Conservation (phyloP, 2,329 filamentous ascomycete genomes). For the Elsinoe perseae region DNA sequence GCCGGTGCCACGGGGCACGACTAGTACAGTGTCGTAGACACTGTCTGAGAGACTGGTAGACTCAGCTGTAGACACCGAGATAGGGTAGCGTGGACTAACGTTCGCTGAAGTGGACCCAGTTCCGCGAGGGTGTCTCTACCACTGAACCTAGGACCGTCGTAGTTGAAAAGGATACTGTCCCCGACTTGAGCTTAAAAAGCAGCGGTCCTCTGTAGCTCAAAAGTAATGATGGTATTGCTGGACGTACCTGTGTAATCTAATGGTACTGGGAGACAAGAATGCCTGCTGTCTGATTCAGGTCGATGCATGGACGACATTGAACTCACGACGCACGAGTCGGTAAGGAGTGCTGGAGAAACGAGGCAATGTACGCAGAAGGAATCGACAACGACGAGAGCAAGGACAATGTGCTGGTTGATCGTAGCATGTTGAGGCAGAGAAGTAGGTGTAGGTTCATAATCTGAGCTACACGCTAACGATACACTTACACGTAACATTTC, state of each 20-base stretch:
- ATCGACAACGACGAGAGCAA: background rate
- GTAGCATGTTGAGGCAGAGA: too few species aligned
- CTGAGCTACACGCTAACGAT: too few species aligned
- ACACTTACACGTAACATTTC: too few species aligned
- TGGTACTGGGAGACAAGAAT: background rate
- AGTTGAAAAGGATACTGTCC: slow-evolving; percentile 24
- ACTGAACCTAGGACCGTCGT: slow-evolving; percentile 23
- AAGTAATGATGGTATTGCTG: slow-evolving; percentile 15
- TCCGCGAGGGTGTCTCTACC: slow-evolving; percentile 16
- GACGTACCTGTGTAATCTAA: slow-evolving; percentile 18
- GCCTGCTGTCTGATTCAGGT: background rate
- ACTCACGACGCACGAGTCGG: background rate
- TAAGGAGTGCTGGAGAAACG: background rate
- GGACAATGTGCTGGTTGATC: too few species aligned
- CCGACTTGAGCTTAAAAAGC: slow-evolving; percentile 19
- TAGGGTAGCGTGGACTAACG: slow-evolving; percentile 18
- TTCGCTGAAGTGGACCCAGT: slow-evolving; percentile 16
- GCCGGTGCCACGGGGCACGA: slow-evolving; percentile 18
- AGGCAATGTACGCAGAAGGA: background rate
- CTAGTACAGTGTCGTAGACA: background rate
- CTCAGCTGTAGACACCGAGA: background rate
- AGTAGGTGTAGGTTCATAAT: too few species aligned
- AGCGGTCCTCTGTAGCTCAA: slow-evolving; percentile 20
- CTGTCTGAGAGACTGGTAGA: background rate
- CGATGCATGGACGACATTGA: background rate